These are phyloP conservation scores for Tanacetum coccineum DNA, from an alignment of 129 eudicot species.

Conservation along the genomic window DNA sequence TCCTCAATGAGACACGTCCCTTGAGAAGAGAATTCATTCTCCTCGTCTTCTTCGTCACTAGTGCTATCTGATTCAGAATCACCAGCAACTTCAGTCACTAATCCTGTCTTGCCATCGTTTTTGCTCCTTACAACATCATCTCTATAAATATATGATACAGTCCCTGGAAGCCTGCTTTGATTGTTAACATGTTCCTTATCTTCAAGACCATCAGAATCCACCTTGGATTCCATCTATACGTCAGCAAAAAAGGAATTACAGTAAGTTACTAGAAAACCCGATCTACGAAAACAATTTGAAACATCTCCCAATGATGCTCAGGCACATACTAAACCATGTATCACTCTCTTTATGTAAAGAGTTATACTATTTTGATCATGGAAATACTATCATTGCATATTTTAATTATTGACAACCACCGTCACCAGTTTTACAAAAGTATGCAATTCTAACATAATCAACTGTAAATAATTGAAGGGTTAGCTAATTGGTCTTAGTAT, in stretches of 20 bases:
- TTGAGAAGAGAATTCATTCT: slow-evolving; percentile 37
- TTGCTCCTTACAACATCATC: slow-evolving; percentile 93
- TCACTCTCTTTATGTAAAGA: no score
- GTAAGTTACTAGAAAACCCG: not conserved
- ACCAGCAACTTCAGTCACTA: slow-evolving; percentile 93
- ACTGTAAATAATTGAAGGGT: not conserved
- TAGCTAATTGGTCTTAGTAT: not conserved
- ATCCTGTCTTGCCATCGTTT: slow-evolving; percentile 50
- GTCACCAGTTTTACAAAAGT: no score
- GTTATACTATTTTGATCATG: no score
- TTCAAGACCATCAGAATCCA: slow-evolving; percentile 29
- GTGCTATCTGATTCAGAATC: slow-evolving; percentile 93
- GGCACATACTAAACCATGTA: no score
- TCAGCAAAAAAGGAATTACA: slow-evolving; percentile 10
- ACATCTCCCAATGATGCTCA: no score
- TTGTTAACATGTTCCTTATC: slow-evolving; percentile 26
- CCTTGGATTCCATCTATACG: slow-evolving; percentile 64
- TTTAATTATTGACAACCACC: no score
- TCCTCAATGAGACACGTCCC: slow-evolving; percentile 35
- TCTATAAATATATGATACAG: slow-evolving; percentile 52
- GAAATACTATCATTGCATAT: no score
- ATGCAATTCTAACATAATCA: no score
- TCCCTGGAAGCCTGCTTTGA: slow-evolving; percentile 33
- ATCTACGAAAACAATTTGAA: not conserved
- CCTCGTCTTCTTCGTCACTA: slow-evolving; percentile 66